phyloP scores from a whole-genome alignment of 73 alveolate genomes.

The Durusdinium trenchii region DNA sequence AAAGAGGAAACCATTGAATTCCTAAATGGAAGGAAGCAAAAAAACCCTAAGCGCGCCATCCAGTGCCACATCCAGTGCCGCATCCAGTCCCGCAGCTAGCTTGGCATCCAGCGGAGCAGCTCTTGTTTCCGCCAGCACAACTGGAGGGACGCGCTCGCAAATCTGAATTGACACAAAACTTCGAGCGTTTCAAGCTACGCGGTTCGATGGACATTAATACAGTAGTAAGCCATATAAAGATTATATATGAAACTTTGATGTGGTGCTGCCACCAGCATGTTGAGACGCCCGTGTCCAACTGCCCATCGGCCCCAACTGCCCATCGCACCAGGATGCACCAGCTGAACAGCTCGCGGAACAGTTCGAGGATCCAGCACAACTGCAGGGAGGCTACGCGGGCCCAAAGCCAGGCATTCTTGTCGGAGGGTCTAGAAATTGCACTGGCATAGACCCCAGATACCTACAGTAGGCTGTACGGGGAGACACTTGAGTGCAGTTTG shows the following conservation, averaged over 20 bases:
- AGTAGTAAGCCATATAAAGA: too few relatives aligned
- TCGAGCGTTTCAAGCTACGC: too few relatives aligned
- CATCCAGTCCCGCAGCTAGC: slow-evolving; percentile 21
- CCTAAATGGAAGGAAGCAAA: neutral
- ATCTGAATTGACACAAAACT: too few relatives aligned
- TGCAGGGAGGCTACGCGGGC: neutral
- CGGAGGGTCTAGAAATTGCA: neutral
- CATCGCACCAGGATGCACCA: too few relatives aligned
- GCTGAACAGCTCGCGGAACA: slow-evolving; percentile 9
- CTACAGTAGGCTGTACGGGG: too few relatives aligned
- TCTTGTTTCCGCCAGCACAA: slow-evolving; percentile 15
- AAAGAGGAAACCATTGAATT: neutral
- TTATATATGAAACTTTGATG: too few relatives aligned
- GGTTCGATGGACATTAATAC: too few relatives aligned
- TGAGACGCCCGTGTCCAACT: too few relatives aligned
- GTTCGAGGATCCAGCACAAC: slow-evolving; percentile 28
- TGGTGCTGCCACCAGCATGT: too few relatives aligned
- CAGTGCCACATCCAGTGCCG: slow-evolving; percentile 8
- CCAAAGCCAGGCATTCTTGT: neutral
- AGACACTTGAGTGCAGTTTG: too few relatives aligned
- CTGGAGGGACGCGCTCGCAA: neutral
- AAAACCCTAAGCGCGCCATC: neutral
- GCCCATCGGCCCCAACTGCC: too few relatives aligned
- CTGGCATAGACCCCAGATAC: too few relatives aligned
- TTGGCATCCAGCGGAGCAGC: slow-evolving; percentile 31